These are phyloP conservation scores for Clonostachys solani DNA, from an alignment of 2,329 filamentous ascomycete genomes.

Conservation along the genomic window DNA sequence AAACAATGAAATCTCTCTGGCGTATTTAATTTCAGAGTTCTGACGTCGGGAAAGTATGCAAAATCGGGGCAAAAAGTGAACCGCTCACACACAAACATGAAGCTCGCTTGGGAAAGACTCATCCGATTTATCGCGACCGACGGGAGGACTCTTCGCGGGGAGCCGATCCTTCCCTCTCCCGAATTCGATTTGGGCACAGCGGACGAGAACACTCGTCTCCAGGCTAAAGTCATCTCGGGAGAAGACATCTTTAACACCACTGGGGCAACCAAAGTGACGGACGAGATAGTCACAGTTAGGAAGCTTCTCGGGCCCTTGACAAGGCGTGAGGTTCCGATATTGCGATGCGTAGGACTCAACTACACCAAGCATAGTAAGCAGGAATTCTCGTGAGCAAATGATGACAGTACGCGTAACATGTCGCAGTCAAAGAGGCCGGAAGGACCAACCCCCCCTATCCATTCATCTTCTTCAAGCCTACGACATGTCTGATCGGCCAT, in stretches of 20 bases:
- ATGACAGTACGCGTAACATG: no score
- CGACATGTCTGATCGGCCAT: slow-evolving; percentile 27
- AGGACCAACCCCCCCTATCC: slow-evolving; percentile 43
- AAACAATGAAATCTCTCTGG: no score
- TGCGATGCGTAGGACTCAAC: slow-evolving; percentile 56
- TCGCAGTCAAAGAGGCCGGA: slow-evolving; percentile 43
- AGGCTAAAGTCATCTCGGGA: slow-evolving; percentile 47
- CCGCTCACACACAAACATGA: slow-evolving; percentile 12
- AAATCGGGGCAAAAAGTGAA: no score
- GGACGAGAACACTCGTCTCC: slow-evolving; percentile 38
- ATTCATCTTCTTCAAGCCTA: slow-evolving; percentile 46
- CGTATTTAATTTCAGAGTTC: no score
- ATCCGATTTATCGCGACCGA: slow-evolving; percentile 51
- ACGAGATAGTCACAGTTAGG: slow-evolving; percentile 49
- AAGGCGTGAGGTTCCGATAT: slow-evolving; percentile 44
- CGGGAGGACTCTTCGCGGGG: slow-evolving; percentile 43
- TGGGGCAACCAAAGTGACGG: slow-evolving; percentile 41
- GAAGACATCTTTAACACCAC: slow-evolving; percentile 42
- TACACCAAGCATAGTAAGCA: slow-evolving; percentile 49
- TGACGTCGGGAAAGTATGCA: no score
- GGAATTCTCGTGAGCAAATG: background rate
- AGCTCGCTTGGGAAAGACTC: slow-evolving; percentile 40
- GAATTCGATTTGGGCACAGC: slow-evolving; percentile 45
- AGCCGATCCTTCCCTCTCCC: slow-evolving; percentile 39
- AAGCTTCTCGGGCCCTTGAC: slow-evolving; percentile 47